Base-by-base conservation (phyloP, 2,329 filamentous ascomycete genomes). In the Immersiporthe knoxdaviesiana region DNA sequence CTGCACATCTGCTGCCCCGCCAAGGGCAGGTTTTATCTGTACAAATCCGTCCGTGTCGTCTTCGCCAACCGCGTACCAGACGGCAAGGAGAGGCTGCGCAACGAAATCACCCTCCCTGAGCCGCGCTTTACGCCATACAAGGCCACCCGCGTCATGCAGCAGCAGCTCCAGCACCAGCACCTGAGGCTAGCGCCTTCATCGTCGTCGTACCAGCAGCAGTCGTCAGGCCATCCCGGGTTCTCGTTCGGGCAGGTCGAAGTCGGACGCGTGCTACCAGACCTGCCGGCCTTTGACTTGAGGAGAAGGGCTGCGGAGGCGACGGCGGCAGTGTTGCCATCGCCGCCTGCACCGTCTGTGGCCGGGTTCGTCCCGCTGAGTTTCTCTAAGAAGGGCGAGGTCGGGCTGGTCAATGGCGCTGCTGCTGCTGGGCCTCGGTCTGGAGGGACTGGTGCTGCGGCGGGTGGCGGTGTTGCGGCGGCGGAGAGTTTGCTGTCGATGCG, bases 51-150 rank as follows among this genome's bases (percentile, higher is more conserved):
- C 69, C 90, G 96, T 18, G 93, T 98, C 47, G 95, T 99, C 3
- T 99, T 99, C 78, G 96, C 96, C 66, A 98, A 98, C 77, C 89
- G 96, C 35, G 95, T 97, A 0, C 95, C 96, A 0, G 96, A 98
- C 74, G 95, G 93, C 54, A 97, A 97, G 77, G 95, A 98, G 79
- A 95, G 91, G 76, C 84, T 99, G 52, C 87, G 91, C 41, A 97
- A 97, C 75, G 96, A 99, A 78, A 91, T 95, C 6, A 94, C 96
- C 50, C 86, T 92, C 70, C 95, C 95, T 0, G 94, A 97, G 74
- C 96, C 96, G 27, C 88, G 90, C 27, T 99, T 93, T 77, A 92
- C 90, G 67, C 85, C 90, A 1, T 98, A 97, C 81, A 97, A 94
- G 77, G 88, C 92, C 3, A 80, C 84, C 50, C 81, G 86, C 8